Conservation (phyloP, 352 stramenopile genomes). For the Globisporangium acanthophoron region DNA sequence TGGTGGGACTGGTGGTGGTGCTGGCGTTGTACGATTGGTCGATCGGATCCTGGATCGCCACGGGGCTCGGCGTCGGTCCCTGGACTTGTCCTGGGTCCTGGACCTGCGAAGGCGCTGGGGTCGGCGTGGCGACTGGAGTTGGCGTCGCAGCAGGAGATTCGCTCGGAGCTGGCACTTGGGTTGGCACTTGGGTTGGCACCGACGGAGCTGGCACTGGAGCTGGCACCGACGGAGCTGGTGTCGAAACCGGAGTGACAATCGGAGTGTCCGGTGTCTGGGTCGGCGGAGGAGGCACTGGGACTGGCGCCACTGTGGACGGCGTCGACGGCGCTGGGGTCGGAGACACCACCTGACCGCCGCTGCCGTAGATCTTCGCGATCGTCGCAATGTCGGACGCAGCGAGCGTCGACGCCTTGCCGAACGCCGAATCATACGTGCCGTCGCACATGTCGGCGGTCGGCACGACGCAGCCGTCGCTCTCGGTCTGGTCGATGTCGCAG, state of each 20-base stretch:
- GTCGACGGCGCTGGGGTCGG: neutral
- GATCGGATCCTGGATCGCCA: conserved; percentile 1
- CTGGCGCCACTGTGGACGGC: neutral
- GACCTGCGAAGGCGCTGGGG: neutral
- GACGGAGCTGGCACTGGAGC: neutral
- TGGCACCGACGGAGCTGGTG: neutral
- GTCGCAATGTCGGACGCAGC: conserved; percentile 17
- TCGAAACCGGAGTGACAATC: conserved; percentile 1
- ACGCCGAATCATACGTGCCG: neutral
- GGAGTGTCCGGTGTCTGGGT: neutral
- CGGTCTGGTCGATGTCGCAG: conserved; percentile 34
- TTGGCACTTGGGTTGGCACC: neutral
- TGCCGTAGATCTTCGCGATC: conserved; percentile 18
- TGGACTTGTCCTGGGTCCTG: neutral
- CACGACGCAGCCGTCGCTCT: conserved; percentile 17
- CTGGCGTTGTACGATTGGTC: neutral
- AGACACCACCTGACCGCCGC: neutral
- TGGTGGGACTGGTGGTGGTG: too few species aligned
- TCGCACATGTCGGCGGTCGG: conserved; percentile 17
- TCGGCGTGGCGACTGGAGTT: conserved; percentile 1
- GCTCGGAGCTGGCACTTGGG: neutral
- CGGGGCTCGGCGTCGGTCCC: neutral
- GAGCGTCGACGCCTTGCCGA: conserved; percentile 11
- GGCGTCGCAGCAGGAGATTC: neutral
- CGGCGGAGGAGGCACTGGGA: neutral